Conservation (phyloP, 148 eudicot genomes). For the Silene latifolia region DNA sequence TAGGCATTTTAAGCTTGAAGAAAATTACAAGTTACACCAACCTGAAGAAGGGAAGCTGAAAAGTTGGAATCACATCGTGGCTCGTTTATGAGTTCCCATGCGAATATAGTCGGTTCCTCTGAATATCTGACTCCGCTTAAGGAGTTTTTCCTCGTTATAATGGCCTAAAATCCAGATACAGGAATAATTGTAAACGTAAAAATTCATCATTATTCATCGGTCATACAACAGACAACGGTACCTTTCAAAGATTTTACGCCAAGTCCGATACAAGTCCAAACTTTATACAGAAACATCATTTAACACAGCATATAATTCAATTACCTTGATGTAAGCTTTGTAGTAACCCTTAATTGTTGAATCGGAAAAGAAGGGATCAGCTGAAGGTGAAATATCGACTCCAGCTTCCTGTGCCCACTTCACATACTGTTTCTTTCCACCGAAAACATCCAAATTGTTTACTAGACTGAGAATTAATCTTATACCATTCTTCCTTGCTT, state of each 20-base stretch:
- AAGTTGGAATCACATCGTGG: constrained; percentile 44
- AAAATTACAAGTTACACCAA: neutral
- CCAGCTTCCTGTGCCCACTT: constrained; percentile 53
- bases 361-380: constrained; percentile 46
- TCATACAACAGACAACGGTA: no score
- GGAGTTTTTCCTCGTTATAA: constrained; percentile 45
- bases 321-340: constrained; percentile 48
- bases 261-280: no score
- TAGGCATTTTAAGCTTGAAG: no score
- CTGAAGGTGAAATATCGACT: constrained; percentile 32
- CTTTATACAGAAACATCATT: no score
- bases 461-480: constrained; percentile 52
- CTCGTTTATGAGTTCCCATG: constrained; percentile 58
- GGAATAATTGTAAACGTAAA: neutral
- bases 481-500: constrained; percentile 49
- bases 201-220: neutral
- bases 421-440: constrained; percentile 58
- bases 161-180: constrained; percentile 28
- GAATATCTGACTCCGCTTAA: constrained; percentile 42
- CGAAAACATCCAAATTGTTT: constrained; percentile 54
- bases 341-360: constrained; percentile 38
- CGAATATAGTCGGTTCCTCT: constrained; percentile 53
- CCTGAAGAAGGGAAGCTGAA: constrained; percentile 42
- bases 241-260: no score
- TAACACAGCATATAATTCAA: neutral